Base-by-base conservation (phyloP, 805 yeast genomes). In the Dipodascopsis uninucleata region DNA sequence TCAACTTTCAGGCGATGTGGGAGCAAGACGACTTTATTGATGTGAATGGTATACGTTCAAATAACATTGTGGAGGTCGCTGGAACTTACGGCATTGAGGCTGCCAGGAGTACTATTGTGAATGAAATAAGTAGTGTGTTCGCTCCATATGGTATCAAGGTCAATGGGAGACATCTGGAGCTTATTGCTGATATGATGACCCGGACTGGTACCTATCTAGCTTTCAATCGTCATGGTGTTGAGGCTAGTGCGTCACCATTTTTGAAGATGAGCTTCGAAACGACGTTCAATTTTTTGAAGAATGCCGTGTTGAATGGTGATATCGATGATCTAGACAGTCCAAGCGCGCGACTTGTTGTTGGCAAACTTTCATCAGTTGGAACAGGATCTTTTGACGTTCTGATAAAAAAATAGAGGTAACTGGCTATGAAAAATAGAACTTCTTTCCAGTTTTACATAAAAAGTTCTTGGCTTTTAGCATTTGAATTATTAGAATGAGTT, bases 231-330 rank as follows among this genome's bases (percentile, higher is more conserved):
- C 96, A 87, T 71, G 99, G 99, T 67, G 89, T 94, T 64, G 97
- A 93, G 66, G 77, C 95, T 1, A 79, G 93, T 10, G 88, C 97
- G 1, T 89, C 97, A 5, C 85, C 97, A 14, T 86, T 93, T 73
- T 83, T 87, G 89, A 93, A 93, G 74, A 93, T 93, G 99, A 87
- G 96, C 45, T 93, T 88, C 68, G 99, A 93, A 71, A 93, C 98
- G 35, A 93, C 99, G 1, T 88, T 96, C 72, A 95, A 86, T 68
- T 93, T 93, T 75, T 75, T 93, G 65, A 93, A 97, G 41, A 87
- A 88, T 72, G 96, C 97, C 5, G 97, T 93, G 38, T 72, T 93
- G 62, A 93, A 90, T 57, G 86, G 90, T 49, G 96, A 86, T 53
- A 74, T 82, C 58, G 99, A 93, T 68, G 81, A 80, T 52, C 71